Conservation (phyloP, 1,139 yeast species). For the Torulaspora pretoriensis region DNA sequence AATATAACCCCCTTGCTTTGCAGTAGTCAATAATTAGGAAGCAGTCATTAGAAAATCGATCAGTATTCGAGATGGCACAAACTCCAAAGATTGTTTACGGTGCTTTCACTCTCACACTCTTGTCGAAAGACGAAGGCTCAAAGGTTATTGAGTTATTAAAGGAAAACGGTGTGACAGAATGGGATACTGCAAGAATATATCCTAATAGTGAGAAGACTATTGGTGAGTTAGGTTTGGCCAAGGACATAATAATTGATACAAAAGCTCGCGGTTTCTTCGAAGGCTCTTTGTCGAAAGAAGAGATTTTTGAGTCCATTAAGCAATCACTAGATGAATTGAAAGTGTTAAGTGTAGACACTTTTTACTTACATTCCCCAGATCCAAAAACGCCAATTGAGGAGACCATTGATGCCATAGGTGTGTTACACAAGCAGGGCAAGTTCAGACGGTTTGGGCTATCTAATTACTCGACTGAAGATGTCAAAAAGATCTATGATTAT, state of each 20-base stretch:
- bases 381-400: conserved; percentile 35
- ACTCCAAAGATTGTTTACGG: conserved; percentile 12
- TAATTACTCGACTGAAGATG: conserved; percentile 24
- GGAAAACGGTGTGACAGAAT: conserved; percentile 19
- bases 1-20: no score
- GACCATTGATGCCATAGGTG: conserved; percentile 30
- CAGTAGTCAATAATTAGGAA: no score
- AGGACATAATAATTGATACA: conserved; percentile 22
- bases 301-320: conserved; percentile 16
- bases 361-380: conserved; percentile 28
- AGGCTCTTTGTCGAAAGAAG: conserved; percentile 16
- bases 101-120: conserved; percentile 7
- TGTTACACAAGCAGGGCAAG: conserved; percentile 33
- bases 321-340: conserved; percentile 18
- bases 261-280: conserved; percentile 21
- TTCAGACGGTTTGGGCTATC: conserved; percentile 28
- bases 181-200: conserved; percentile 28
- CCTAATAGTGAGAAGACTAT: conserved; percentile 22
- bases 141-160: conserved; percentile 8
- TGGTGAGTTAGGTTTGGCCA: conserved; percentile 18
- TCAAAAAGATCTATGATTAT: conserved; percentile 19
- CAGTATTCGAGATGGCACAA: no score
- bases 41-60: no score
- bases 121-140: conserved; percentile 5
- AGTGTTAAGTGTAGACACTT: conserved; percentile 20